Evolutionary conservation across 768 basidiomycete genomes (phyloP), one percentile per base, ranked within the genome.

Genomic region (Tremella fuciformis): DNA sequence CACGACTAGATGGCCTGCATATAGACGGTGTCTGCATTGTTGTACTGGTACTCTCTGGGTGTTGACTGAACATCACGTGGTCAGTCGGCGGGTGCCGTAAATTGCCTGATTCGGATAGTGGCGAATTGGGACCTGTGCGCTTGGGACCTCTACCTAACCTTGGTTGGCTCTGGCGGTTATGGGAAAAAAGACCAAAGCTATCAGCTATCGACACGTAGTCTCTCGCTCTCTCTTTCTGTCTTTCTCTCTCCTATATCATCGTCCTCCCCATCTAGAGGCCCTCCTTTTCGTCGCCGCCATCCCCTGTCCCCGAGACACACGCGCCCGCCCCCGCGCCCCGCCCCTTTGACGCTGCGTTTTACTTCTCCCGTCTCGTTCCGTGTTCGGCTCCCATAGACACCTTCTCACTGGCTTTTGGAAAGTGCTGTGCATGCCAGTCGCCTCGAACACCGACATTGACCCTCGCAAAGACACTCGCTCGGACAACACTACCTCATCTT

Each of bases 1-100:
- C 73, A 75, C 55, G 68, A 75, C 46, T 74, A 34, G 29, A 34
- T 4, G 11, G 11, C 29, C n/a, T n/a, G n/a, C n/a, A n/a, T 34
- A 46, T 46, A 46, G 42, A 46, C 42, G n/a, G n/a, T 46, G 42
- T 46, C 4, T 46, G 42, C n/a, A 46, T 46, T 46, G n/a, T 22
- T 22, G 42, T 46, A 18, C 16, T 4, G 22, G n/a, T n/a, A n/a
- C n/a, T n/a, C n/a, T n/a, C n/a, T n/a, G n/a, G n/a, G n/a, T n/a
- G n/a, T n/a, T n/a, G n/a, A n/a, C n/a, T n/a, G n/a, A 11, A 34
- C 4, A 11, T 34, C 29, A 34, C 29, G 29, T 34, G 29, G 6
- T 34, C 11, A 11, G 29, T 4, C 29, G 4, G 29, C 6, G 11
- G 29, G 11, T 34, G 29, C 29, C 29, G 29, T 34, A 11, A 34